Base-by-base conservation (phyloP, 139 green algal species). In the Coelastrella sp. region DNA sequence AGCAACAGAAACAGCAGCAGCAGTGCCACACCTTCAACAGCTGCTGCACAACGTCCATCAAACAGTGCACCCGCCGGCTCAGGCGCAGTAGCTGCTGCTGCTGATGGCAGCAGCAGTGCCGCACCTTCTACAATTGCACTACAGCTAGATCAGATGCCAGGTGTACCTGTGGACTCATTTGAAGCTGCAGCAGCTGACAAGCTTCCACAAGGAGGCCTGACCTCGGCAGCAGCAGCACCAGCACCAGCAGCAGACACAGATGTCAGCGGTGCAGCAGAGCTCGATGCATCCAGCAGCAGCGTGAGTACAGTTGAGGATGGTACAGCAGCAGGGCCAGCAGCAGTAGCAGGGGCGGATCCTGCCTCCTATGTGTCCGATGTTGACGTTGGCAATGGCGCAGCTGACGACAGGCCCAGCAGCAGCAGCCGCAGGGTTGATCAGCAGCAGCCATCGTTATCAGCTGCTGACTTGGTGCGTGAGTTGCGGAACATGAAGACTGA, bases 401-500 rank as follows among this genome's bases (percentile, higher is more conserved):
- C 13, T 11, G 64, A 71, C 2, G 64, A 11, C 64, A 71, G 64
- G 68, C 5, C 68, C 8, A 22, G 81, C 81, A 86, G 61, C 32
- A 59, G 81, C 19, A 57, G 14, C 8, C 11, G 71, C 16, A 66
- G 60, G 19, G 54, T 7, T 61, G 81, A 76, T 16, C 5, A 75
- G 17, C 80, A 85, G 80, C 80, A 73, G n/a, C 60, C 60, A 7
- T 68, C 61, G 47, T 64, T 79, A 58, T 79, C 65, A 19, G 6
- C 65, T 77, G 65, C 82, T 79, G 82, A 79, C n/a, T 17, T 88
- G 17, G 11, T 78, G 82, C 82, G 32, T 17, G 64, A 79, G 64
- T 65, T 88, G 82, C 60, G 60, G 4, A 71, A 65, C 16, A 79
- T 78, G 17, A 88, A 88, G 82, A 59, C 85, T 32, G 85, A 83